Percentiles rank a stretch among this genome's conserved stretches.
Evolutionary conservation across 345 rosid genomes (phyloP).

Genomic region (Isatis tinctoria): DNA sequence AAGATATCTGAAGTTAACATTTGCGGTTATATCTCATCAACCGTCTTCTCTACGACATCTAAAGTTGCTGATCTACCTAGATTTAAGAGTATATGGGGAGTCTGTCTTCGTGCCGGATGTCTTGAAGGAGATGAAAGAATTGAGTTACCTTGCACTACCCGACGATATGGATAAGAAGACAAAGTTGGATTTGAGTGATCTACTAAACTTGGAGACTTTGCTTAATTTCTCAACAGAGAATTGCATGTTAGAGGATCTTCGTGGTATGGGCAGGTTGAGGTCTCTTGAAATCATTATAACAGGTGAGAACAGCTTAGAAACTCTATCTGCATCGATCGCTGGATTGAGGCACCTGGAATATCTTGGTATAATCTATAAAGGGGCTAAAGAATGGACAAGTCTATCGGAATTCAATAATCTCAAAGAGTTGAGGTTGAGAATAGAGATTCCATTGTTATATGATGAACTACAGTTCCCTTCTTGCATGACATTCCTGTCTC

Average conservation of each 20-base stretch:
- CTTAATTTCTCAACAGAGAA: not conserved
- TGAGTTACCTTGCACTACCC: not conserved
- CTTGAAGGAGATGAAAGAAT: not conserved
- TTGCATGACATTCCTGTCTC: not conserved
- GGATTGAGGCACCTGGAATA: not conserved
- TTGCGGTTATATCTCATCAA: too few species aligned
- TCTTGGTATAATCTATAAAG: not conserved
- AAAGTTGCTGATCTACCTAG: not conserved
- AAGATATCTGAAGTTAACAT: too few species aligned
- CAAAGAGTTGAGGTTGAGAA: not conserved
- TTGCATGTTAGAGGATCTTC: not conserved
- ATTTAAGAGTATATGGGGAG: fast-evolving
- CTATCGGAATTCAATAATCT: not conserved
- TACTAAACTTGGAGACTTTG: not conserved
- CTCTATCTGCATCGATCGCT: not conserved
- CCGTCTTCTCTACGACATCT: not conserved
- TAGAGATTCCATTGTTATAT: not conserved
- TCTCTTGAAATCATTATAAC: not conserved
- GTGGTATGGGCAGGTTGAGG: not conserved
- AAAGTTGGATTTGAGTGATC: not conserved
- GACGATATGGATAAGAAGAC: not conserved
- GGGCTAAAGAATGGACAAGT: not conserved
- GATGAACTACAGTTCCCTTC: not conserved
- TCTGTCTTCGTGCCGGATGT: not conserved
- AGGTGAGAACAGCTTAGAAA: not conserved